Evolutionary conservation across 2,329 filamentous ascomycete genomes (phyloP), one percentile per base, ranked within the genome.

Genomic region (Clarireedia homoeocarpa): DNA sequence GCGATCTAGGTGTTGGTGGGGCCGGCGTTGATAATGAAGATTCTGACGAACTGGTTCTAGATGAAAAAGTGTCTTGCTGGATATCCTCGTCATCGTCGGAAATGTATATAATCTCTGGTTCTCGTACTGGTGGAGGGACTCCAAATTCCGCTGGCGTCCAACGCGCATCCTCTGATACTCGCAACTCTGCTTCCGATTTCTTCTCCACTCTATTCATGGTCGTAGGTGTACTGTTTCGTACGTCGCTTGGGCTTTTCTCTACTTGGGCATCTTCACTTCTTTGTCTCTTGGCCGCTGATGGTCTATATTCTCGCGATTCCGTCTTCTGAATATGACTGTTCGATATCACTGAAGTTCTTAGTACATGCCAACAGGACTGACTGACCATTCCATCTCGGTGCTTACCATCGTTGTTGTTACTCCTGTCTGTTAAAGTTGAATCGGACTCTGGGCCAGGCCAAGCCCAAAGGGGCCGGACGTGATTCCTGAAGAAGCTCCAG

Each of bases 91-190:
- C 48, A 23, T 59, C 52, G 36, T 55, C 48, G 40, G 55, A 42
- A 40, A 54, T 46, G 9, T 20, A 30, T 47, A 40, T 40, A 24
- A 50, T 24, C 38, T 51, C 53, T 34, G 12, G 17, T 24, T 42
- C 46, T 24, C n/a, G n/a, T 24, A 5, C n/a, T 46, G 42, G 42
- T 24, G n/a, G 42, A 17, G 10, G 9, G n/a, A 9, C n/a, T 46
- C 50, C 58, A 14, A 64, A 51, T 2, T 52, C 27, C n/a, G 62
- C 60, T 3, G 65, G 65, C 3, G 50, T 55, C 62, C 62, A 67
- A 38, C 58, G 62, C 6, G 55, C 40, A 47, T 67, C 59, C 9
- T 61, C 10, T 6, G 45, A 34, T 14, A 51, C 26, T 14, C 54
- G 48, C 44, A 53, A 59, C 20, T 65, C 59, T 20, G 51, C 53